Percentiles rank a stretch among this genome's conserved stretches.
These are phyloP conservation scores for Endoconidiophora polonica DNA, from an alignment of 2,329 filamentous ascomycete genomes.

Conservation along the genomic window DNA sequence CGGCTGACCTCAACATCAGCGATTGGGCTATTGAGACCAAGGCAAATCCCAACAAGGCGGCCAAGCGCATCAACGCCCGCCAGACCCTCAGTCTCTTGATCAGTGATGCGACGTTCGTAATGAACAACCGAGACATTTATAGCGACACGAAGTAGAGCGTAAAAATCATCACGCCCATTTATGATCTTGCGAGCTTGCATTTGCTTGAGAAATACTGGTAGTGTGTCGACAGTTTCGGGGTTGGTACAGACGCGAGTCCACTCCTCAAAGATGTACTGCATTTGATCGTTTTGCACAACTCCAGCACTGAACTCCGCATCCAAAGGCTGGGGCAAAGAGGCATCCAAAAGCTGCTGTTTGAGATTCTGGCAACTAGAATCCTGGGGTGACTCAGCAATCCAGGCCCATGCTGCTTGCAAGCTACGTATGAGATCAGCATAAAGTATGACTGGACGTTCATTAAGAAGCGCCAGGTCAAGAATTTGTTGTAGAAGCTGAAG, in stretches of 20 bases:
- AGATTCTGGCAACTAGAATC: slow-evolving; percentile 51
- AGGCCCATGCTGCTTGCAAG: slow-evolving; percentile 63
- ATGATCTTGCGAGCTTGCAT: slow-evolving; percentile 60
- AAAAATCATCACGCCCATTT: slow-evolving; percentile 56
- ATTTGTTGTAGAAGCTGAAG: slow-evolving; percentile 68
- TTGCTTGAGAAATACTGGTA: slow-evolving; percentile 67
- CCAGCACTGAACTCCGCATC: slow-evolving; percentile 30
- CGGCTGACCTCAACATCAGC: slow-evolving; percentile 24
- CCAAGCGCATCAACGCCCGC: slow-evolving; percentile 60
- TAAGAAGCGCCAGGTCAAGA: slow-evolving; percentile 62
- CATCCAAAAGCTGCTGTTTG: slow-evolving; percentile 40
- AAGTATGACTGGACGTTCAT: slow-evolving; percentile 58
- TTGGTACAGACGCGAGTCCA: slow-evolving; percentile 76
- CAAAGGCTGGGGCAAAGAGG: slow-evolving; percentile 24
- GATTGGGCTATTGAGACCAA: slow-evolving; percentile 20
- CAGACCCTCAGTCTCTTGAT: slow-evolving; percentile 34
- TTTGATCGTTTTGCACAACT: slow-evolving; percentile 53
- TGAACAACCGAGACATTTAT: slow-evolving; percentile 64
- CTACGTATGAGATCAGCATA: slow-evolving; percentile 76
- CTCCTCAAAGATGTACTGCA: slow-evolving; percentile 91
- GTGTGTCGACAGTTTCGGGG: slow-evolving; percentile 56
- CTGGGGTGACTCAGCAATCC: slow-evolving; percentile 58
- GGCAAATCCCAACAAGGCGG: slow-evolving; percentile 60
- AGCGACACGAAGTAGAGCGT: slow-evolving; percentile 62
- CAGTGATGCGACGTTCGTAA: slow-evolving; percentile 55